Evolutionary conservation across 805 yeast genomes (phyloP), one percentile per base, ranked within the genome.

Genomic region (Starmerella stellata): DNA sequence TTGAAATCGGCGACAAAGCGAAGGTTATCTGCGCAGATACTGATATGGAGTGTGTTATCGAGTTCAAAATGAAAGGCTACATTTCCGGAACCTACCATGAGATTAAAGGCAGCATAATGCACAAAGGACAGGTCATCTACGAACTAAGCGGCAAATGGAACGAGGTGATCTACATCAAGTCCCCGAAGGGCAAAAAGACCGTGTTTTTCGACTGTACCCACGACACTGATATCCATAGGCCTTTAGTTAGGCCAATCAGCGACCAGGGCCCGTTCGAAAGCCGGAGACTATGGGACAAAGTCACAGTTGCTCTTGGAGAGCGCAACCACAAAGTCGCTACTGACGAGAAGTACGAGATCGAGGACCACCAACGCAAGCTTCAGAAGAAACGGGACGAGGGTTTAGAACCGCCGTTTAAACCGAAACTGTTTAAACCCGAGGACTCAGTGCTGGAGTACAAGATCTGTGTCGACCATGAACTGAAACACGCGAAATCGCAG

Each of bases 21-120:
- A 49, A 68, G n/a, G 65, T 90, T 40, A 70, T 68, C 48, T 78
- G 87, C 50, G 66, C 71, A 4, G 58, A 63, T 9, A 63, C 65
- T 16, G 73, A 70, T 13, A 67, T 68, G 43, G 66, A 69, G 39
- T 82, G 87, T 3, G 87, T 78, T 54, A 77, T 90, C 37, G 96
- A 90, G 48, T 90, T 90, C 61, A 85, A 90, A 56, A 79, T 90
- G 4, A 90, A 90, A 58, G 98, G 98, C 1, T 79, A 83, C 54
- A 79, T 90, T 32, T 69, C 85, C 18, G 98, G 98, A 17, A 70
- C 87, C 3, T 90, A 87, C 58, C 92, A 90, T 56, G 79, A 79
- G 5, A 79, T 90, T 45, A 77, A 72, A 48, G 98, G 96, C 38
- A 58, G 56, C 4, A 66, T 85, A 38, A 72, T 68, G 52, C 66